These are phyloP conservation scores for Phytophthora sojae DNA, from an alignment of 352 stramenopile species.

Conservation along the genomic window DNA sequence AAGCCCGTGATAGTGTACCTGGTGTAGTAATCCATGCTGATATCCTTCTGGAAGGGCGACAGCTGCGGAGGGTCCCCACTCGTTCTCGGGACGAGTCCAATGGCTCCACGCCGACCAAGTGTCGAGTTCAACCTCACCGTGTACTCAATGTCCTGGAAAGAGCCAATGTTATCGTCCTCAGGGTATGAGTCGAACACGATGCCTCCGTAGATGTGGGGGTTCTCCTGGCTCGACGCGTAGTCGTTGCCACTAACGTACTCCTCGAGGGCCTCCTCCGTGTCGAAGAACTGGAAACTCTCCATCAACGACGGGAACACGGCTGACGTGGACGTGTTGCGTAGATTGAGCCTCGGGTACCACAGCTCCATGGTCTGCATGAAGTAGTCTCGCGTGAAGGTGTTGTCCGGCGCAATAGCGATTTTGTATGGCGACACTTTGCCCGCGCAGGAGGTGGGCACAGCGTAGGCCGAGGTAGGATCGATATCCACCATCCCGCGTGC, in stretches of 20 bases:
- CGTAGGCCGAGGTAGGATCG: slow-evolving; percentile 43
- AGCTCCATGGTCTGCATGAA: slow-evolving; percentile 69
- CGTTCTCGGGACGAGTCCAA: slow-evolving; percentile 34
- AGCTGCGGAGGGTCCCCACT: slow-evolving; percentile 33
- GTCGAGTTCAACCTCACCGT: slow-evolving; percentile 62
- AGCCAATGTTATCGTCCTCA: slow-evolving; percentile 36
- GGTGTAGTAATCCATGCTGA: slow-evolving; percentile 27
- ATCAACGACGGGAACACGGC: slow-evolving; percentile 55
- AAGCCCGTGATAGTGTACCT: slow-evolving; percentile 31
- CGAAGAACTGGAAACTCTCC: slow-evolving; percentile 73
- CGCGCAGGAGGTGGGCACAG: slow-evolving; percentile 43
- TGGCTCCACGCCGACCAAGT: slow-evolving; percentile 11
- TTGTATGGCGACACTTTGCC: slow-evolving; percentile 66
- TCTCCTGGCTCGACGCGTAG: slow-evolving; percentile 54
- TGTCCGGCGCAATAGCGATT: slow-evolving; percentile 66
- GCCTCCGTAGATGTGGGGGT: slow-evolving; percentile 66
- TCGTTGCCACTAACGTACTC: slow-evolving; percentile 57
- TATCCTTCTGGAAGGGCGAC: slow-evolving; percentile 33
- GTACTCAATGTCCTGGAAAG: slow-evolving; percentile 54
- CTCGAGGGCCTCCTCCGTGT: slow-evolving; percentile 49
- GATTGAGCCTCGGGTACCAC: slow-evolving; percentile 56
- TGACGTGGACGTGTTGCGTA: slow-evolving; percentile 32
- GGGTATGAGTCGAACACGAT: slow-evolving; percentile 73
- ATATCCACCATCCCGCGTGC: slow-evolving; percentile 41
- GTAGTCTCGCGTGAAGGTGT: slow-evolving; percentile 67